Base-by-base conservation (phyloP, 768 basidiomycete genomes). In the Boletus subparvulus region DNA sequence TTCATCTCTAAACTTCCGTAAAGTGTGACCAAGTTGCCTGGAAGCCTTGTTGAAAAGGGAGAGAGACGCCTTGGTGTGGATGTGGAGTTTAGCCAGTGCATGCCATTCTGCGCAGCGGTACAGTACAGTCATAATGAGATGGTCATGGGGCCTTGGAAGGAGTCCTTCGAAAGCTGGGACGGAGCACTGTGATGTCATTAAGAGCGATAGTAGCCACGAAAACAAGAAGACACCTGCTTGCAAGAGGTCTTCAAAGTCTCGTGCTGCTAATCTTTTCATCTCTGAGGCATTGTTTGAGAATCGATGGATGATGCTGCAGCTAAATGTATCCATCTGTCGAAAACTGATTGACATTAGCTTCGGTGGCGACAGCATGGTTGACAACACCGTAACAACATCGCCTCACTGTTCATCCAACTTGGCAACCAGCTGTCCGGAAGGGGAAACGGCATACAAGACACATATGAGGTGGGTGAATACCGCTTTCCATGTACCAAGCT, bases 101-200 rank as follows among this genome's bases (percentile, higher is more conserved):
- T 21, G 21, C 21, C 21, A 21, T 21, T 21, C 2, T 21, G 21
- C 2, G 21, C 21, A 21, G 21, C 2, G 21, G 21, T 21, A 21
- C 2, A 21, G 21, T 21, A 21, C 21, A 21, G 21, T 21, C 11
- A 50, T 40, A 8, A 74, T 26, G 7, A 63, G 52, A 6, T 32
- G n/a, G 26, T 75, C 52, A 44, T 73, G 61, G 1, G 28, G 43
- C 11, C 59, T 52, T 13, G 64, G 66, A n/a, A 78, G 61, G 0
- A 80, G 69, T 5, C 69, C 74, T 12, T 78, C 74, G 47, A 77
- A 74, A 10, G 62, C 70, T 1, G 76, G 75, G 7, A 77, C 60
- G 12, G 56, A 2, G 65, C 72, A 73, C 75, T 56, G 32, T 3
- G 30, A 7, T 2, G 16, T 47, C 16, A 17, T 30, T 42, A 11